Evolutionary conservation across 2,329 filamentous ascomycete species (phyloP), one percentile per base, ranked within the genome.

Genomic region (Pseudocercospora fuligena): DNA sequence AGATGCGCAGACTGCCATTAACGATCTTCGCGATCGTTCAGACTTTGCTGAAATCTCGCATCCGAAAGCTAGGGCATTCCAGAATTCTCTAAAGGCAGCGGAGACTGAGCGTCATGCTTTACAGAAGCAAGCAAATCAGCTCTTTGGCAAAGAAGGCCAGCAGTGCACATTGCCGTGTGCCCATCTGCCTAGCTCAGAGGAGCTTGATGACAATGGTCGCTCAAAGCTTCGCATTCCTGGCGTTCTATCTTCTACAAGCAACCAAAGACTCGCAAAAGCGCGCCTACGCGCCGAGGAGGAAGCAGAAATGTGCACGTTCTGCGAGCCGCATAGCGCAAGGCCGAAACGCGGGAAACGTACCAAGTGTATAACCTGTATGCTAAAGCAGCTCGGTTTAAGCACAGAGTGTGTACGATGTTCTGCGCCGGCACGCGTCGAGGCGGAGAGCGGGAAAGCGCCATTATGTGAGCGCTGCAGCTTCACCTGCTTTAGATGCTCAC

Each of bases 381-480:
- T 70, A 11, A 66, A 68, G 29, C 51, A 43, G 25, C 47, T 65
- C 23, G 47, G 66, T 3, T 56, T 72, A 61, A 69, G 57, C 5
- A 64, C 69, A 9, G 36, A 43, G n/a, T 72, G 70, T 54, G 49
- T 27, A 12, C 23, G 14, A 54, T 72, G 70, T 61, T 43, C 61
- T 29, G 60, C 51, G 40, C 67, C 69, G 31, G 69, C 70, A 25
- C 64, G 67, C 19, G 46, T 66, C 16, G 49, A 63, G 51, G 67
- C 64, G 12, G 64, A 67, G 12, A 29, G 53, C 11, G 36, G 21
- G 23, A 65, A 54, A 33, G 14, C 29, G 5, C 64, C 66, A 3
- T 64, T 79, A 5, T 83, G 82, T 65, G 81, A 83, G 69, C 74
- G 75, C 25, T 83, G 81, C 69, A 72, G 71, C 2, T 83, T 83